Evolutionary conservation across 1,139 yeast species (phyloP), one percentile per base, ranked within the genome.

Genomic region (Geotrichum macrosporum): DNA sequence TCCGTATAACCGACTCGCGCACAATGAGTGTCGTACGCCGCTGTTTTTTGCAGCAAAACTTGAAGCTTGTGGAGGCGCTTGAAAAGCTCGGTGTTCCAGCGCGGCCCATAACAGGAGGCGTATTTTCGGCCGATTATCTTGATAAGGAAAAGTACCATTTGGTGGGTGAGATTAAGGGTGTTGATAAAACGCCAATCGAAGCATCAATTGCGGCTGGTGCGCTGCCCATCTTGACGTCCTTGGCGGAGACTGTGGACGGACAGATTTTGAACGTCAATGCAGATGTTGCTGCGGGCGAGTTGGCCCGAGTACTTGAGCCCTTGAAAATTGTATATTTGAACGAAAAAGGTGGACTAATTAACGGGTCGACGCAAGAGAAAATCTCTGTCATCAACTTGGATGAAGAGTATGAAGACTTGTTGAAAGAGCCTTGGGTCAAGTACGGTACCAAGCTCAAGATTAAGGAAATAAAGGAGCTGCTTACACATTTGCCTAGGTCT

Each of bases 91-190:
- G 98, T 41, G 98, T 94, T 47, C 92, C 88, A 56, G 97, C 99
- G 18, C 81, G 99, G 69, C 99, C 99, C 47, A 92, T 92, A 61
- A 92, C 97, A 41, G 94, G 95, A 35, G 99, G 99, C 59, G 98
- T 94, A 13, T 94, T 92, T 69, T 79, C 83, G 50, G 99, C 98
- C 43, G 88, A 87, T 41, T 92, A 87, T 66, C 75, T 92, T 57
- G 96, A 92, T 65, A 76, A 87, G 67, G 88, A 83, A 8, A 89
- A 88, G 67, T 92, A 92, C 69, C 82, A 89, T 63, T 75, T 92
- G 50, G 99, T 92, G 44, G 99, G 99, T 48, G 81, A 84, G 62
- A 84, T 94, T 63, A 80, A 77, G 47, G 76, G 82, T 36, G 96
- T 92, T 29, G 85, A 87, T 70, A 92, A 88, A 67, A 79, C 84